Base-by-base conservation (phyloP, 208 protist genomes). In the Lotmaria passim region DNA sequence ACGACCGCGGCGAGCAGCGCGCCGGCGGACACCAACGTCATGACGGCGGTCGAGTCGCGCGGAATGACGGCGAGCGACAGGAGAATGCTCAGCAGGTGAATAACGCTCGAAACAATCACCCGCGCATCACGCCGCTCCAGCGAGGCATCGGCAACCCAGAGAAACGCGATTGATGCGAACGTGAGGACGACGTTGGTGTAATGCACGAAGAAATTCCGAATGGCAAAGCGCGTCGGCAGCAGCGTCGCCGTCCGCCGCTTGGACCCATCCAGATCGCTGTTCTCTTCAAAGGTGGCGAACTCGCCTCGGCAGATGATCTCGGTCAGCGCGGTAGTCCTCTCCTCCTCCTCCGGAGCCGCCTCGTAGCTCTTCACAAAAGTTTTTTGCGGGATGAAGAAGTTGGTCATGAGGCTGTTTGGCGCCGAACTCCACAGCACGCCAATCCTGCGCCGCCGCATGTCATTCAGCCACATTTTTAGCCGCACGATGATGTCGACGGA, bases 211-310 rank as follows among this genome's bases (percentile, higher is more conserved):
- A 68, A 30, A 43, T 63, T 72, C 10, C 73, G 73, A 34, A 71
- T 43, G 31, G 70, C 56, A 28, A 56, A 21, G 15, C 44, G 60
- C 6, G 41, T 41, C 19, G 66, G 48, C 8, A 59, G 30, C 43
- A 51, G 61, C 38, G 10, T 15, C 24, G 44, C 11, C 48, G 24
- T 38, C 11, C 59, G 38, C 14, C 50, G 59, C 38, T 75, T 69
- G 28, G 67, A 75, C 28, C 53, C 63, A 55, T 78, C 70, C 21
- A 73, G 69, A 19, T 44, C 36, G 24, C 81, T 73, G 59, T 83
- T 90, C 21, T 94, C 85, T 26, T 77, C 62, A 43, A 91, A 79
- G 5, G 83, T 82, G 19, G 83, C 83, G 61, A 94, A 94, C 51
- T 81, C 68, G 12, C 78, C 57, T 5, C 78, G 75, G 56, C 75